A percentile compares a stretch with the other conserved stretches of the same genome.
Conservation (phyloP, 129 eudicot genomes). For the Artemisia argyi region DNA sequence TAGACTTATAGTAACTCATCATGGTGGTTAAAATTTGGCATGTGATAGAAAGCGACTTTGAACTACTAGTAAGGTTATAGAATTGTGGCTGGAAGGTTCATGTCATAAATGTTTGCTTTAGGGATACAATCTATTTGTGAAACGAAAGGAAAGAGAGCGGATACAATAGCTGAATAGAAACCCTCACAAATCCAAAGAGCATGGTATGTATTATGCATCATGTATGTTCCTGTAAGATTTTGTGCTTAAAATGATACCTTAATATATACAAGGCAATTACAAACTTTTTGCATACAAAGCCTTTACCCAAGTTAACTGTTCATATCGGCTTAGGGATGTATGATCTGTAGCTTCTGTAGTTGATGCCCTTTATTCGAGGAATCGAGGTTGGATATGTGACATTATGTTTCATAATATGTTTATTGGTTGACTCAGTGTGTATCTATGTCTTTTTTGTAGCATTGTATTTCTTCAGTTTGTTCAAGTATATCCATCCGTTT, state of each 20-base stretch:
- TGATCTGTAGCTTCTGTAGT: no score
- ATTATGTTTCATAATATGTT: no score
- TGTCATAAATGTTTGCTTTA: neutral
- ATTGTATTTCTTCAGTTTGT: neutral
- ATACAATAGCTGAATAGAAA: neutral
- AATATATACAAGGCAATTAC: neutral
- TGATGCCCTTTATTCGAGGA: neutral
- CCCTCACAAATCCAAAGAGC: neutral
- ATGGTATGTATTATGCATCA: constrained; percentile 4
- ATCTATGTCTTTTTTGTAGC: neutral
- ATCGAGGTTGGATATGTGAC: no score
- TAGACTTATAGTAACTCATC: neutral
- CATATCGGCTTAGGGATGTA: neutral
- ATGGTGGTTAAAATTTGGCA: neutral
- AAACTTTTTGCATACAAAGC: neutral
- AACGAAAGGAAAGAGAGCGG: neutral
- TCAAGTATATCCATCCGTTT: neutral
- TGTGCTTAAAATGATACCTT: neutral
- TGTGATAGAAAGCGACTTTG: constrained; percentile 9
- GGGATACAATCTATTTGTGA: neutral
- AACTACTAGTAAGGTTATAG: neutral
- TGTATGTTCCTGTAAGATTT: neutral
- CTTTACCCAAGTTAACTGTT: neutral
- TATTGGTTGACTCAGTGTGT: no score
- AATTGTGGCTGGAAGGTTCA: constrained; percentile 4